Conservation (phyloP, 208 protist genomes). For the Acanthamoeba healyi region DNA sequence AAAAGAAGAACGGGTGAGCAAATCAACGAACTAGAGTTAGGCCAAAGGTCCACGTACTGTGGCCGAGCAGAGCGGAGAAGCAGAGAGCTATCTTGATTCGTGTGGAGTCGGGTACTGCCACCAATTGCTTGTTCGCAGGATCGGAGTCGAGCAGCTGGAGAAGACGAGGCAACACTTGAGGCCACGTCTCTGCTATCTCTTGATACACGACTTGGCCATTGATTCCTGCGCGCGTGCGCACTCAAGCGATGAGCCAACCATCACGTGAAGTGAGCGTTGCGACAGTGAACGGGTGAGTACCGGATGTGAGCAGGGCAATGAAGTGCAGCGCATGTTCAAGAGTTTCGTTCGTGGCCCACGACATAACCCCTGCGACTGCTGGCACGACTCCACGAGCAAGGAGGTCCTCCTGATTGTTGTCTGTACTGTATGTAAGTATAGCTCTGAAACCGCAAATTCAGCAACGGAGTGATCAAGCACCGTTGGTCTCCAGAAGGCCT, state of each 20-base stretch:
- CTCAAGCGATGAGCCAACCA: background rate
- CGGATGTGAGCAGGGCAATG: constrained; percentile 46
- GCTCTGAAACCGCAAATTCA: background rate
- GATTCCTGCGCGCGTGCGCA: background rate
- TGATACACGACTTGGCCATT: constrained; percentile 61
- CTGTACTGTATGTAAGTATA: constrained; percentile 6
- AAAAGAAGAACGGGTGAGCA: background rate
- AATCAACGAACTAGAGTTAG: background rate
- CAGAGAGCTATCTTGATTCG: constrained; percentile 36
- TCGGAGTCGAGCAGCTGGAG: constrained; percentile 61
- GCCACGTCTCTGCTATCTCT: constrained; percentile 10
- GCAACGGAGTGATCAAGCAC: background rate
- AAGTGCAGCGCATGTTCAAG: constrained; percentile 64
- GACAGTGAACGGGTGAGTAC: background rate
- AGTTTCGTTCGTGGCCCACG: constrained; percentile 65
- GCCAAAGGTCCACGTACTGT: constrained; percentile 13
- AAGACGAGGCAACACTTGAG: constrained; percentile 44
- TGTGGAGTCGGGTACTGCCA: background rate
- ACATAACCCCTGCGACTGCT: constrained; percentile 49
- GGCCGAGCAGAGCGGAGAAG: constrained; percentile 59
- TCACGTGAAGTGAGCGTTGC: no score
- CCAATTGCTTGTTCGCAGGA: background rate
- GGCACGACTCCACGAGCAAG: constrained; percentile 9
- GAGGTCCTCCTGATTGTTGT: constrained; percentile 65
- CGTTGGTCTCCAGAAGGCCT: constrained; percentile 49